phyloP scores from a whole-genome alignment of 2,329 filamentous ascomycete species.

The Sclerotinia spermophila region DNA sequence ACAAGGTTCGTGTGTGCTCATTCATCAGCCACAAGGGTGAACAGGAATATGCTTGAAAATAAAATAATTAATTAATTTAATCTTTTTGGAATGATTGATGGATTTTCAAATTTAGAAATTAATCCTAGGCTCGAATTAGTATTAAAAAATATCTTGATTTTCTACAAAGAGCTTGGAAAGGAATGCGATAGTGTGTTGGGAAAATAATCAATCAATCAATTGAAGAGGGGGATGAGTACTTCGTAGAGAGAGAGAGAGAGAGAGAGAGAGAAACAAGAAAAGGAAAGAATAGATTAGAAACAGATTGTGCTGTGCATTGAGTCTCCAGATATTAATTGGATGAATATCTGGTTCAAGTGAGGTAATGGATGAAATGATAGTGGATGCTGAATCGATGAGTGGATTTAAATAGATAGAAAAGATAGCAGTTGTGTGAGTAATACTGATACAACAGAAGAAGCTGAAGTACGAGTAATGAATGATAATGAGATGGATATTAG shows the following conservation, averaged over 20 bases:
- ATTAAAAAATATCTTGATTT: slow-evolving; percentile 1
- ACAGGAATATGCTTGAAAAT: slow-evolving; percentile 1
- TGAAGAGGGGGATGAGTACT: neutral
- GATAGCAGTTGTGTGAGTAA: neutral
- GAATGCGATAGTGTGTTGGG: neutral
- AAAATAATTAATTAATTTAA: neutral
- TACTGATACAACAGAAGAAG: neutral
- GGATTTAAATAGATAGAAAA: neutral
- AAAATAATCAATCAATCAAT: neutral
- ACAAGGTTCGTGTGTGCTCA: slow-evolving; percentile 11
- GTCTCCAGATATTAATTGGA: neutral
- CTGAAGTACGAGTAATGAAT: neutral
- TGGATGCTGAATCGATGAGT: neutral
- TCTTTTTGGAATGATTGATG: too few relatives aligned
- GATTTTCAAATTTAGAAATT: neutral
- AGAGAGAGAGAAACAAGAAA: neutral
- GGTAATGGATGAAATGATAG: neutral
- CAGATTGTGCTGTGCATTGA: neutral
- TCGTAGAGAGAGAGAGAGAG: neutral
- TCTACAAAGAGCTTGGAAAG: neutral
- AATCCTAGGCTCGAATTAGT: slow-evolving; percentile 3
- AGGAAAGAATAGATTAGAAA: neutral
- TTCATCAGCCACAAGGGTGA: slow-evolving; percentile 15
- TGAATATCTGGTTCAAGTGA: neutral
- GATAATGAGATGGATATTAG: neutral